Conservation (phyloP, 2,329 filamentous ascomycete genomes). For the Botrytis medusae region DNA sequence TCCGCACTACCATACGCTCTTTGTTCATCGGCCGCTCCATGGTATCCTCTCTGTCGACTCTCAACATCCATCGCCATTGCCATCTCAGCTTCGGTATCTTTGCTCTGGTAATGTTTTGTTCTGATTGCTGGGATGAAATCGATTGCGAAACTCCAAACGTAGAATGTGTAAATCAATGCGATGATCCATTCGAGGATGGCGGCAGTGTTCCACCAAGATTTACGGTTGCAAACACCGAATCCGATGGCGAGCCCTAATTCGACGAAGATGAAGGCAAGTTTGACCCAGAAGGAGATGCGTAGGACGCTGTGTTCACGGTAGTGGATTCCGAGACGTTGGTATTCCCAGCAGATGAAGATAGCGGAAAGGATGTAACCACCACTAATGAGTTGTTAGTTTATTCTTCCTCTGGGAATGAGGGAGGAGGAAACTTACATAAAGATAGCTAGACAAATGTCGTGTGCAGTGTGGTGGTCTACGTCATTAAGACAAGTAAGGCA, state of each 20-base stretch:
- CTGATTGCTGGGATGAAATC: slow-evolving; percentile 74
- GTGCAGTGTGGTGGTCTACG: slow-evolving; percentile 59
- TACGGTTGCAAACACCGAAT: slow-evolving; percentile 62
- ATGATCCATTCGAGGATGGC: slow-evolving; percentile 80
- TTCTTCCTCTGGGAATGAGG: no score
- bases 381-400: slow-evolving; percentile 19
- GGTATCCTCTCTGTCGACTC: slow-evolving; percentile 12
- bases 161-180: slow-evolving; percentile 83
- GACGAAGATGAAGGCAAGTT: slow-evolving; percentile 78
- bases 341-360: slow-evolving; percentile 87
- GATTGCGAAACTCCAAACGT: slow-evolving; percentile 81
- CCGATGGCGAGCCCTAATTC: slow-evolving; percentile 72
- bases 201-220: slow-evolving; percentile 58
- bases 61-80: slow-evolving; percentile 23
- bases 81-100: slow-evolving; percentile 34
- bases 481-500: slow-evolving; percentile 83
- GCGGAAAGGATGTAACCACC: slow-evolving; percentile 81
- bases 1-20: slow-evolving; percentile 7
- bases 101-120: slow-evolving; percentile 26
- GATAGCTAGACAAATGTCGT: slow-evolving; percentile 72
- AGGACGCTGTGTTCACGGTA: slow-evolving; percentile 76
- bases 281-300: slow-evolving; percentile 79
- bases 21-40: not conserved
- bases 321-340: slow-evolving; percentile 78
- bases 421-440: slow-evolving; percentile 50